Base-by-base conservation (phyloP, 1,284 basidiomycete genomes). In the Cutaneotrichosporon cavernicola region DNA sequence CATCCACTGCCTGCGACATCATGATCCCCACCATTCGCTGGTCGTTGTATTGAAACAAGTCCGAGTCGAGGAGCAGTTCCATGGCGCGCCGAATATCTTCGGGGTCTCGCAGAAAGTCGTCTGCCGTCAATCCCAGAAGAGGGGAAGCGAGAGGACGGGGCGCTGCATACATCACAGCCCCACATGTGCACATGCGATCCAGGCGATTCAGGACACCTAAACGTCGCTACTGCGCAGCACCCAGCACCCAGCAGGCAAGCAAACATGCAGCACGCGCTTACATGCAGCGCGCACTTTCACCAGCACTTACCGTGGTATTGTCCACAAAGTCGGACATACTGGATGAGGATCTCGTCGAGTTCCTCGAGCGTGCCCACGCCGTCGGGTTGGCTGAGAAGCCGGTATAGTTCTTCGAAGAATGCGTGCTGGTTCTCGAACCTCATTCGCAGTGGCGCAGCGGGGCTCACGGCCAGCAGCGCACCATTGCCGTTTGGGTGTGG, bases 11-110 rank as follows among this genome's bases (percentile, higher is more conserved):
- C 66, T 92, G 88, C 34, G 87, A 84, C 76, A 77, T 77, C 52
- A 89, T 83, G 53, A 92, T 82, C 43, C 90, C 89, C 62, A 89
- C 87, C 90, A 95, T 94, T 40, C 93, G 83, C 73, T 92, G 91
- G 2, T 90, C 91, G 75, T 96, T 91, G 73, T 90, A 93, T 5
- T 85, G 79, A 71, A 96, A 95, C 52, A 97, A 84, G 71, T 94
- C 92, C 0, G 90, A 92, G 64, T 87, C 86, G 56, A 94, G 82
- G 18, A 96, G 81, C 43, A 89, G 80, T 38, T 84, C 82, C 72
- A 90, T 88, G 10, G 91, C 91, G 73, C 91, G 88, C 65, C 90
- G 86, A 58, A 96, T 84, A 71, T 93, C 90, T n/a, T 88, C 77
- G 9, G 87, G 87, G 58, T 86, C 88, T 66, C 90, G 88, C 34